A percentile compares a stretch with the other conserved stretches of the same genome.
Evolutionary conservation across 1,284 basidiomycete genomes (phyloP).

Genomic region (Apiotrichum montevideense): DNA sequence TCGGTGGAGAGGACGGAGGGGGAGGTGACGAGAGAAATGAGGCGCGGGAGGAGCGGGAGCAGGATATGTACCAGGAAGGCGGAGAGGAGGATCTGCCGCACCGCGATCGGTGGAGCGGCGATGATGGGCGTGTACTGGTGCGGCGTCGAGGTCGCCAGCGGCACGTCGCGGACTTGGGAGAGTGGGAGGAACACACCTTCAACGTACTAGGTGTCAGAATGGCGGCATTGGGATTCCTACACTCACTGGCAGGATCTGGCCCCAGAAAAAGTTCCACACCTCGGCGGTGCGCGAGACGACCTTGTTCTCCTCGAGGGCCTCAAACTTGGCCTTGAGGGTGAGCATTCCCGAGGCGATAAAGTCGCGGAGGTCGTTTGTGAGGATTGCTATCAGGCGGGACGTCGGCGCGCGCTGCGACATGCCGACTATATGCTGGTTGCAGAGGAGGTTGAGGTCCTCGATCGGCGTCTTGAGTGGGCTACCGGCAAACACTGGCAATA

Average conservation of each 20-base stretch:
- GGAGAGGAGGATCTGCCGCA: conserved; percentile 44
- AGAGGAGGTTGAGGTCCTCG: conserved; percentile 71
- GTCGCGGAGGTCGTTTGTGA: conserved; percentile 75
- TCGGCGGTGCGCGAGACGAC: conserved; percentile 73
- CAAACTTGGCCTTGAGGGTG: conserved; percentile 79
- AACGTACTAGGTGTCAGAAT: conserved; percentile 31
- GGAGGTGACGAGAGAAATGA: conserved; percentile 27
- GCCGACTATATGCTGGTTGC: conserved; percentile 36
- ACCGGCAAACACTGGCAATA: conserved; percentile 85
- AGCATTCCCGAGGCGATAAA: conserved; percentile 83
- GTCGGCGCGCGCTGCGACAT: conserved; percentile 37
- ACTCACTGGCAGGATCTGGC: conserved; percentile 68
- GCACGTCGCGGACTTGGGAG: conserved; percentile 36
- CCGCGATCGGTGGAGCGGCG: conserved; percentile 28
- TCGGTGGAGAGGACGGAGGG: conserved; percentile 1
- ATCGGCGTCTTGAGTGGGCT: conserved; percentile 81
- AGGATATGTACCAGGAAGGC: conserved; percentile 46
- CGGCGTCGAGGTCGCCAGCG: conserved; percentile 12
- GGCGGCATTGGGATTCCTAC: neutral
- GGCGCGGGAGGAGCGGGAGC: conserved; percentile 39
- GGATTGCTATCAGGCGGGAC: conserved; percentile 48
- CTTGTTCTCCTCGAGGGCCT: conserved; percentile 55
- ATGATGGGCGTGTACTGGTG: conserved; percentile 8
- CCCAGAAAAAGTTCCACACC: conserved; percentile 92
- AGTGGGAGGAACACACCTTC: conserved; percentile 51